These are phyloP conservation scores for Acanthochlamys bracteata DNA, from an alignment of 106 monocot species.

Conservation along the genomic window DNA sequence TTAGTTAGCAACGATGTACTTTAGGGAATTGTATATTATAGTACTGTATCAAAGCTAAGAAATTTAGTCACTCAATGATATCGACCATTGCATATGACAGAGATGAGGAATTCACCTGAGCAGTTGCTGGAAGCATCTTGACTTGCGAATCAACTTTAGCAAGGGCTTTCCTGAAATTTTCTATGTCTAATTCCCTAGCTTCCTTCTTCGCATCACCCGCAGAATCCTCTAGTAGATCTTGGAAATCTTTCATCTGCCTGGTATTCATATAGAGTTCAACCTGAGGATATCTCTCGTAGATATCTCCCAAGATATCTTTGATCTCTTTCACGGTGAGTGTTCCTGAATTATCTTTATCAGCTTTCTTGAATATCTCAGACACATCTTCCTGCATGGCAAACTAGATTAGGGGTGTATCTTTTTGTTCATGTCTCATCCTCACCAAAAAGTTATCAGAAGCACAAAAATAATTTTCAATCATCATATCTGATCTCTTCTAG, in stretches of 20 bases:
- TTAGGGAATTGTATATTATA: background rate
- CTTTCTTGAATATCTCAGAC: constrained; percentile 45
- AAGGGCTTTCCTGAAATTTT: constrained; percentile 72
- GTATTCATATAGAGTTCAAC: constrained; percentile 63
- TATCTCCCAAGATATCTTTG: constrained; percentile 57
- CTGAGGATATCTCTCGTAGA: constrained; percentile 65
- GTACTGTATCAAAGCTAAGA: background rate
- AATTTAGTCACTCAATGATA: too few relatives aligned
- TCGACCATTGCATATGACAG: background rate
- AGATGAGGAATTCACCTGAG: constrained; percentile 42
- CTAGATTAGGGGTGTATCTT: background rate
- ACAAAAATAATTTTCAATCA: background rate
- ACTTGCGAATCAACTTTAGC: constrained; percentile 73
- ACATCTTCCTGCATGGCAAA: constrained; percentile 58
- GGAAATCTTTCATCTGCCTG: constrained; percentile 51
- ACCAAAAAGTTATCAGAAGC: background rate
- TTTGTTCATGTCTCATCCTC: background rate
- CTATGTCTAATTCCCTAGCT: constrained; percentile 47
- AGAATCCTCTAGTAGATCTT: constrained; percentile 49
- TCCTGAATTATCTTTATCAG: constrained; percentile 73
- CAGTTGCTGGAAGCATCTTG: constrained; percentile 80
- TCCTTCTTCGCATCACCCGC: constrained; percentile 33
- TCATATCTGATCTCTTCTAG: background rate
- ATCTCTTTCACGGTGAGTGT: constrained; percentile 63
- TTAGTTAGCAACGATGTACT: background rate